These are phyloP conservation scores for Euphorbia celastroides DNA, from an alignment of 441 rosid genomes.

Conservation along the genomic window DNA sequence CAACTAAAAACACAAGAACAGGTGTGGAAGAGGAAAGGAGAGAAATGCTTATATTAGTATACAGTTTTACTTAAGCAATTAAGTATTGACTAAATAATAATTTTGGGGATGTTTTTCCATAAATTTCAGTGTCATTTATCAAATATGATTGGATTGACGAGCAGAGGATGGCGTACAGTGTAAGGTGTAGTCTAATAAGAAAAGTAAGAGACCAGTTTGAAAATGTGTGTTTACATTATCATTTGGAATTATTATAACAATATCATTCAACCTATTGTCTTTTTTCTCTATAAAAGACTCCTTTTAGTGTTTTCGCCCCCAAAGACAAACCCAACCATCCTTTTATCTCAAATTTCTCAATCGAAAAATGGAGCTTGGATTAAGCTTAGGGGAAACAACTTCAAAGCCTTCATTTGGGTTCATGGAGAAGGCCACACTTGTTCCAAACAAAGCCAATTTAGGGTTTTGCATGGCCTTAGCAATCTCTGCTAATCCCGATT, in stretches of 20 bases:
- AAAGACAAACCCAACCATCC: neutral
- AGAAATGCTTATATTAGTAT: no score
- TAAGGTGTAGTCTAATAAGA: no score
- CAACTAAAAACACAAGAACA: no score
- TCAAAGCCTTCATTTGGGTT: slow-evolving; percentile 26
- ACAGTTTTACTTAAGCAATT: no score
- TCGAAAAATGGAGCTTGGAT: slow-evolving; percentile 35
- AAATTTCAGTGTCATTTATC: no score
- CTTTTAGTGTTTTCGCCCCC: neutral
- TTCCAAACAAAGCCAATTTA: slow-evolving; percentile 4
- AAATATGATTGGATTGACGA: no score
- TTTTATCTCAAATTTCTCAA: neutral
- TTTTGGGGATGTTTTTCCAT: no score
- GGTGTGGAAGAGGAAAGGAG: no score
- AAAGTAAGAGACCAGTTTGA: neutral
- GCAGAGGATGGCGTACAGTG: no score
- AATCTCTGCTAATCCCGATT: slow-evolving; percentile 3
- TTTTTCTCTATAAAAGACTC: slow-evolving; percentile 20
- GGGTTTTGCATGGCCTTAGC: slow-evolving; percentile 30
- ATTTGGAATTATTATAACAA: neutral
- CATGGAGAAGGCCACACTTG: slow-evolving; percentile 21
- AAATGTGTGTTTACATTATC: neutral
- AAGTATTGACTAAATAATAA: no score
- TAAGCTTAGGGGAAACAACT: slow-evolving; percentile 32
- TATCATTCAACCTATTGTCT: neutral